phyloP scores from a whole-genome alignment of 805 yeast genomes.

The Naumovozyma dairenensis region DNA sequence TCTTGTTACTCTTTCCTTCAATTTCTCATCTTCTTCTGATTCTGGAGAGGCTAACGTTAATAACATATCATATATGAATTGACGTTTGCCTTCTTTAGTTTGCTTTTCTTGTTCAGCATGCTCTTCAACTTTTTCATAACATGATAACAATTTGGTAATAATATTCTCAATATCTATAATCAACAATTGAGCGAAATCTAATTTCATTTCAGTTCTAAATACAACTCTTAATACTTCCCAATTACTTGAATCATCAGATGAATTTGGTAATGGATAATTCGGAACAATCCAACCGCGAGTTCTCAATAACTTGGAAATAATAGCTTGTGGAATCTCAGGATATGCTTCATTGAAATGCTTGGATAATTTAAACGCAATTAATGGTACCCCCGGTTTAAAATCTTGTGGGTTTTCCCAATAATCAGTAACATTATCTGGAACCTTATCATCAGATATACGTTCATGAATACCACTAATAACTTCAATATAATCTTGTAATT shows the following conservation, averaged over 20 bases:
- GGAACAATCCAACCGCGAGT: conserved; percentile 82
- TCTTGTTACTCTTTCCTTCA: conserved; percentile 10
- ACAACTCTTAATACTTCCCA: conserved; percentile 77
- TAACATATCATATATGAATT: conserved; percentile 17
- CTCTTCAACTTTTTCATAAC: conserved; percentile 11
- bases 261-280: conserved; percentile 70
- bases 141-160: conserved; percentile 11
- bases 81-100: conserved; percentile 7
- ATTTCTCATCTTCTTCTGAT: conserved; percentile 6
- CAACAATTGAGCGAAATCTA: conserved; percentile 29
- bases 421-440: conserved; percentile 16
- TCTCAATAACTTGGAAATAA: conserved; percentile 63
- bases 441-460: conserved; percentile 30
- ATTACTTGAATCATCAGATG: conserved; percentile 35
- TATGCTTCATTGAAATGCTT: conserved; percentile 44
- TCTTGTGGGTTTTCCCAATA: conserved; percentile 32
- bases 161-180: conserved; percentile 17
- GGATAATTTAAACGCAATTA: conserved; percentile 74
- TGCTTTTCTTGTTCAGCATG: conserved; percentile 1
- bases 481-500: conserved; percentile 55
- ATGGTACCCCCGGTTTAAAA: conserved; percentile 75
- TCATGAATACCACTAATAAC: conserved; percentile 74
- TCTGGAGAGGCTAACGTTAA: conserved; percentile 19
- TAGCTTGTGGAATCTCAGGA: conserved; percentile 76
- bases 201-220: conserved; percentile 57